phyloP scores from a whole-genome alignment of 768 basidiomycete species.

The Dendrothele bispora region DNA sequence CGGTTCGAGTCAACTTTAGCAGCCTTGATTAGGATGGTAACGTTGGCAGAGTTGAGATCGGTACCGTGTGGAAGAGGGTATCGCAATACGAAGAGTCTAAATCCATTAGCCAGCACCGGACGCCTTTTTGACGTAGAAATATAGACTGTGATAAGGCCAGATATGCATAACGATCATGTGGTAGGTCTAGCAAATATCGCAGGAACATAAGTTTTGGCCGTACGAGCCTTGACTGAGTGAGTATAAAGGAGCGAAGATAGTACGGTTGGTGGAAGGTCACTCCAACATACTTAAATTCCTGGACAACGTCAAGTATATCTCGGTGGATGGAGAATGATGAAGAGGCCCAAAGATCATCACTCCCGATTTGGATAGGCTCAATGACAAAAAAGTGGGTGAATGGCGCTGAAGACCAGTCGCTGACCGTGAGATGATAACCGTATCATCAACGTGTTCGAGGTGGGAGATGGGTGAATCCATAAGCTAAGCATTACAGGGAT shows the following conservation, averaged over 20 bases:
- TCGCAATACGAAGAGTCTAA: background rate
- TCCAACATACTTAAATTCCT: slow-evolving; percentile 11
- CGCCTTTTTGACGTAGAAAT: background rate
- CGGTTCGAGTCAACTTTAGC: background rate
- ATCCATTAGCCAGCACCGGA: background rate
- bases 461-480: slow-evolving; percentile 11
- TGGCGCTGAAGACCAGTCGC: slow-evolving; percentile 16
- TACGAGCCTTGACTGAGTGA: background rate
- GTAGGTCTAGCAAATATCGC: background rate
- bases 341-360: slow-evolving; percentile 17
- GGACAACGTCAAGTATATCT: background rate
- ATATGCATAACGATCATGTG: background rate
- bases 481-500: slow-evolving; percentile 12
- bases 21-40: background rate
- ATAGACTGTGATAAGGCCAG: background rate
- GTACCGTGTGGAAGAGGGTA: background rate
- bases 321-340: background rate
- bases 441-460: slow-evolving; percentile 23
- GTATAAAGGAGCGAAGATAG: slow-evolving; percentile 10
- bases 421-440: slow-evolving; percentile 14
- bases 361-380: slow-evolving; percentile 15
- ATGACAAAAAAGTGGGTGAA: slow-evolving; percentile 13
- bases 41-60: background rate
- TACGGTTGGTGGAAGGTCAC: slow-evolving; percentile 1
- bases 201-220: slow-evolving; percentile 4